Percentiles rank a stretch among this genome's conserved stretches.
Evolutionary conservation across 371 early-diverging fungal genomes (phyloP).

Genomic region (Mucor ambiguus): DNA sequence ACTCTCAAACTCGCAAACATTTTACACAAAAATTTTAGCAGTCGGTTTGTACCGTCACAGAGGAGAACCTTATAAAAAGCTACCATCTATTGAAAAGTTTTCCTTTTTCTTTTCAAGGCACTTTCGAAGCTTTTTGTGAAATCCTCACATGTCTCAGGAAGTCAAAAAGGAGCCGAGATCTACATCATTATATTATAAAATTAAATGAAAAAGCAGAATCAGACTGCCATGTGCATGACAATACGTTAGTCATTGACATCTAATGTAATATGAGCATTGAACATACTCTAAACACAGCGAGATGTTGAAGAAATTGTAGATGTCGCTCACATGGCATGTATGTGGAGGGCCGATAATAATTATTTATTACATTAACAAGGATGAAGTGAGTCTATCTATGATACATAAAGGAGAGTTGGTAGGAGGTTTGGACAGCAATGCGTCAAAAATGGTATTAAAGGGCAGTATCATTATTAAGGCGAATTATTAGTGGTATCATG

Average conservation of each 20-base stretch:
- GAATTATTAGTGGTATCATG: neutral
- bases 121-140: constrained; percentile 38
- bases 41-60: constrained; percentile 11
- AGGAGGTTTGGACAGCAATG: neutral
- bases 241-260: neutral
- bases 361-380: too few species aligned
- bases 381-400: neutral
- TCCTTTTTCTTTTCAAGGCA: constrained; percentile 29
- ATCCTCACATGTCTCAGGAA: constrained; percentile 32
- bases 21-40: constrained; percentile 11
- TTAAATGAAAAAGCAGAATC: constrained; percentile 10
- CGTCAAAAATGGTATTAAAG: neutral
- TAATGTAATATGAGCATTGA: too few species aligned
- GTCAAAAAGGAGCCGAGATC: constrained; percentile 38
- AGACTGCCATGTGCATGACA: neutral
- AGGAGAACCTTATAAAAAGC: neutral
- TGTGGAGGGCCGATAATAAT: too few species aligned
- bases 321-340: too few species aligned
- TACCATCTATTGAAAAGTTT: constrained; percentile 1
- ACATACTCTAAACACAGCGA: too few species aligned
- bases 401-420: neutral
- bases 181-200: constrained; percentile 7
- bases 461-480: neutral
- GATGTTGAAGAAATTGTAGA: too few species aligned
- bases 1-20: neutral